phyloP scores from a whole-genome alignment of 441 rosid species.

The Mallotus repandus region DNA sequence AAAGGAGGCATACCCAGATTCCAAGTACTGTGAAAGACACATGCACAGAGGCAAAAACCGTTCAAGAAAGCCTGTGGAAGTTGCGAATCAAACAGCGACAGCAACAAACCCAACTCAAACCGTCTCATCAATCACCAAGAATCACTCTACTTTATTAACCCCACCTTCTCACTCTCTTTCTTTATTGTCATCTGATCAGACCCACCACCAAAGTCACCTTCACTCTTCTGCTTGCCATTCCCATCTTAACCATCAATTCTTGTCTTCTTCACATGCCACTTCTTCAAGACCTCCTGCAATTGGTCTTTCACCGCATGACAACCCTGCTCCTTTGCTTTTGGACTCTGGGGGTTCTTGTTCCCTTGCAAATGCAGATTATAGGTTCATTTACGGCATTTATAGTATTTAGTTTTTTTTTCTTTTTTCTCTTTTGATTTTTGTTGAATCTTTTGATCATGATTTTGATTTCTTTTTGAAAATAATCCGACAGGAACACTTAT shows the following conservation, averaged over 20 bases:
- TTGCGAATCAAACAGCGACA: constrained; percentile 35
- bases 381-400: constrained; percentile 32
- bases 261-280: constrained; percentile 30
- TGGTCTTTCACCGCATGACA: constrained; percentile 36
- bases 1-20: constrained; percentile 91
- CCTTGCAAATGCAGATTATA: constrained; percentile 43
- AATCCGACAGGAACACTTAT: constrained; percentile 45
- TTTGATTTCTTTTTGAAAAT: constrained; percentile 22
- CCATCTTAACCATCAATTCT: constrained; percentile 28
- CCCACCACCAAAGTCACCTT: constrained; percentile 33
- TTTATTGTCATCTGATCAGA: constrained; percentile 31
- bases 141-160: constrained; percentile 15
- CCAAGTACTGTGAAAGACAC: constrained; percentile 98
- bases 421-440: background rate
- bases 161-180: constrained; percentile 35
- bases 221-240: constrained; percentile 25
- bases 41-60: constrained; percentile 99
- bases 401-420: background rate
- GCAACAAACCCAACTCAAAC: constrained; percentile 22
- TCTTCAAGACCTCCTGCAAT: constrained; percentile 36
- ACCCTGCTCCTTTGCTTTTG: constrained; percentile 38
- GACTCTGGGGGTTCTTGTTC: constrained; percentile 47
- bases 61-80: constrained; percentile 99
- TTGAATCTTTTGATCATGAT: background rate
- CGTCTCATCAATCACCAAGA: constrained; percentile 36